Evolutionary conservation across 1,284 basidiomycete species (phyloP).

Genomic region (Fomes fomentarius): DNA sequence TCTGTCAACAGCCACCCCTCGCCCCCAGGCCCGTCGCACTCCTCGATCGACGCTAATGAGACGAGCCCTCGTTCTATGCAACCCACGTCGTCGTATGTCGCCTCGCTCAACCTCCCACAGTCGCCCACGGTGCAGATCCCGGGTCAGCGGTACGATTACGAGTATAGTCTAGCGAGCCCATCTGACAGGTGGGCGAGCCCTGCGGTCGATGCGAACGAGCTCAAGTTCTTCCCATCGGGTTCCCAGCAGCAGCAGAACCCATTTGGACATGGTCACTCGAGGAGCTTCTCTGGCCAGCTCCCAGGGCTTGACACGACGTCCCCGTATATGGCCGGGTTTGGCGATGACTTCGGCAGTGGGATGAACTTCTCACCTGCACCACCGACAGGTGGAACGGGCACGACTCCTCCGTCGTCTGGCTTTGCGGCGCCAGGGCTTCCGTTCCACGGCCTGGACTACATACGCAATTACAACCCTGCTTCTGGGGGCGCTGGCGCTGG

Average conservation of each 20-base stretch:
- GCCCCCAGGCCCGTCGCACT: slow-evolving; percentile 53
- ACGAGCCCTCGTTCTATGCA: slow-evolving; percentile 31
- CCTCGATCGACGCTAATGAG: slow-evolving; percentile 29
- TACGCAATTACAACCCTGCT: slow-evolving; percentile 64
- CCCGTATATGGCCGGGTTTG: slow-evolving; percentile 44
- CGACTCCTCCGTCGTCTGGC: slow-evolving; percentile 58
- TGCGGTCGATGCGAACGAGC: slow-evolving; percentile 27
- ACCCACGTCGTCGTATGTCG: slow-evolving; percentile 18
- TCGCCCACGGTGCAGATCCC: slow-evolving; percentile 33
- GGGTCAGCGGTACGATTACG: slow-evolving; percentile 56
- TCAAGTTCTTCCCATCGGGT: slow-evolving; percentile 32
- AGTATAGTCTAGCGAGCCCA: slow-evolving; percentile 48
- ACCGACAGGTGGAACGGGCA: slow-evolving; percentile 52
- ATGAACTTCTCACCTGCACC: slow-evolving; percentile 57
- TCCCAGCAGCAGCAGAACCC: slow-evolving; percentile 14
- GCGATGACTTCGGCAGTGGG: slow-evolving; percentile 39
- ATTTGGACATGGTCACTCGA: slow-evolving; percentile 19
- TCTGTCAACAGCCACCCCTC: slow-evolving; percentile 70
- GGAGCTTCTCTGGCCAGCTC: slow-evolving; percentile 35
- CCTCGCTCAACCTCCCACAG: slow-evolving; percentile 28
- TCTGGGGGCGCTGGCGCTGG: slow-evolving; percentile 7
- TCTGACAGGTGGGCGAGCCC: slow-evolving; percentile 32
- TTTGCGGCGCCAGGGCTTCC: slow-evolving; percentile 74
- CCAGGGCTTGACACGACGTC: slow-evolving; percentile 48
- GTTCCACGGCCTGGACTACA: slow-evolving; percentile 78